Conservation (phyloP, 1,139 yeast species). For the Arxiozyma bovina region DNA sequence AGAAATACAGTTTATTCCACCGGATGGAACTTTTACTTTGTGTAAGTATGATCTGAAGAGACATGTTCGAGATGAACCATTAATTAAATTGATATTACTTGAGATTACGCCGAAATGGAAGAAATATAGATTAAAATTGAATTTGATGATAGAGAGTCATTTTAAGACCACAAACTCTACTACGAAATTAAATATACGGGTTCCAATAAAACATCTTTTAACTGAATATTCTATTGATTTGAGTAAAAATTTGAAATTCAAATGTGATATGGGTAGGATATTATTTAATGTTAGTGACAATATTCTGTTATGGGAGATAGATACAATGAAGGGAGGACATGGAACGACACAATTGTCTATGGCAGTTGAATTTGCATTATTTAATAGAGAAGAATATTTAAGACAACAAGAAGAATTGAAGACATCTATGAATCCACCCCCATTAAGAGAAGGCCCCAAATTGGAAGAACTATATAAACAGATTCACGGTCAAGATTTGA, state of each 20-base stretch:
- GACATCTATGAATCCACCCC: conserved; percentile 37
- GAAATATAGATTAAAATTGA: conserved; percentile 21
- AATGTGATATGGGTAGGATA: conserved; percentile 58
- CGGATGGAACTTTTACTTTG: conserved; percentile 65
- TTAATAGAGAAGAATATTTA: conserved; percentile 44
- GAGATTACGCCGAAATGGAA: conserved; percentile 24
- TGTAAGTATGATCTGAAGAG: conserved; percentile 40
- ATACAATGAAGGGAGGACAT: conserved; percentile 38
- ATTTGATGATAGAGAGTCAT: conserved; percentile 41
- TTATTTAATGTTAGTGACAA: conserved; percentile 58
- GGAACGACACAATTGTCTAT: conserved; percentile 49
- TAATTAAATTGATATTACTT: conserved; percentile 24
- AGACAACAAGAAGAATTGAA: conserved; percentile 41
- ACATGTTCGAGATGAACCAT: conserved; percentile 36
- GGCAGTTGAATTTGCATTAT: conserved; percentile 56
- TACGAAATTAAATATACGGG: conserved; percentile 45
- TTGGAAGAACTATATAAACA: conserved; percentile 31
- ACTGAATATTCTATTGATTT: conserved; percentile 38
- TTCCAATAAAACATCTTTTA: conserved; percentile 42
- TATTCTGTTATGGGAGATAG: conserved; percentile 54
- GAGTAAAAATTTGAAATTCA: conserved; percentile 49
- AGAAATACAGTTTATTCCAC: conserved; percentile 63
- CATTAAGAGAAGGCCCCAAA: conserved; percentile 31
- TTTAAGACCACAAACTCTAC: conserved; percentile 60
- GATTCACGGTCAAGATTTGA: conserved; percentile 16